phyloP scores from a whole-genome alignment of 768 basidiomycete species.

The Rubroboletus satanas region DNA sequence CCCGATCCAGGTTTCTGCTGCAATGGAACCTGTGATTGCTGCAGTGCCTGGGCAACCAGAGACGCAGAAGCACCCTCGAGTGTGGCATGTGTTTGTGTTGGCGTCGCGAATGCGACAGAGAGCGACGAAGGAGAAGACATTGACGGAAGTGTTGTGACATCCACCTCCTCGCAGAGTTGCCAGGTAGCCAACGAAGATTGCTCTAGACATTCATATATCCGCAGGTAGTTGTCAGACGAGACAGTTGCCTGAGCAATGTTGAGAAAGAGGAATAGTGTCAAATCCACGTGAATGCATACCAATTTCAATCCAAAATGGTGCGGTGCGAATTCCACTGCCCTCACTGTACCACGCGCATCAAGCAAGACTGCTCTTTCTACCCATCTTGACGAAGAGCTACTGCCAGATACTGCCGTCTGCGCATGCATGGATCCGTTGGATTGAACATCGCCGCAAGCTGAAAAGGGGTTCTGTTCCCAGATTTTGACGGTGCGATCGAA shows the following conservation, averaged over 20 bases:
- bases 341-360: slow-evolving; percentile 83
- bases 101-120: slow-evolving; percentile 63
- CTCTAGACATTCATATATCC: slow-evolving; percentile 89
- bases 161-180: slow-evolving; percentile 75
- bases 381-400: slow-evolving; percentile 52
- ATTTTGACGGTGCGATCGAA: slow-evolving; percentile 92
- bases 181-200: slow-evolving; percentile 66
- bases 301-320: slow-evolving; percentile 85
- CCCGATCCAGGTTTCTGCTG: slow-evolving; percentile 44
- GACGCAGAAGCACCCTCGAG: slow-evolving; percentile 55
- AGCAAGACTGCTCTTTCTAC: slow-evolving; percentile 67
- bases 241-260: slow-evolving; percentile 65
- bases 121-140: slow-evolving; percentile 41
- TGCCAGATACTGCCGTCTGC: slow-evolving; percentile 11
- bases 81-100: slow-evolving; percentile 57
- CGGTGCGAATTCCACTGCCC: slow-evolving; percentile 84
- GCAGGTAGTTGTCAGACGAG: slow-evolving; percentile 80
- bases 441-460: slow-evolving; percentile 27
- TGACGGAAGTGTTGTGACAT: slow-evolving; percentile 54
- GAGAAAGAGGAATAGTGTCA: not conserved
- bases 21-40: slow-evolving; percentile 42
- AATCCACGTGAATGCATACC: slow-evolving; percentile 40
- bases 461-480: slow-evolving; percentile 66
- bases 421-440: slow-evolving; percentile 20
- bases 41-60: slow-evolving; percentile 61